A percentile compares a stretch with the other conserved stretches of the same genome.
phyloP scores from a whole-genome alignment of 225 moss, liverwort and hornwort genomes.

The Antitrichia curtipendula region DNA sequence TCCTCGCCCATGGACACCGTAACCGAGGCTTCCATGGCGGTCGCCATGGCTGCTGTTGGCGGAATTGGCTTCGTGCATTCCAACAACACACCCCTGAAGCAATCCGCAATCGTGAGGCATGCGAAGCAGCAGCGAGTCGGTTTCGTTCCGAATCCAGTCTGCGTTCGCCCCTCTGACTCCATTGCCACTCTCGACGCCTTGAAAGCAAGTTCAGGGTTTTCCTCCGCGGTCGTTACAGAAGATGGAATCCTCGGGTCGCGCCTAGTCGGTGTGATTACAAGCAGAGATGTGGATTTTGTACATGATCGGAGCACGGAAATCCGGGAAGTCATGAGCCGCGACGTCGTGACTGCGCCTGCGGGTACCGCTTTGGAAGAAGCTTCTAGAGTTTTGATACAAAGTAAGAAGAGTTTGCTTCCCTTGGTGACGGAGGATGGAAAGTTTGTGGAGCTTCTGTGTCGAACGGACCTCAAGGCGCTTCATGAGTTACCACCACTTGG shows the following conservation, averaged over 20 bases:
- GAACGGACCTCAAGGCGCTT: not conserved
- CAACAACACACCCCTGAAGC: not conserved
- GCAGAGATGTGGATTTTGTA: not conserved
- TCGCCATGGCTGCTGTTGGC: not conserved
- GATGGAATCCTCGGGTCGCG: not conserved
- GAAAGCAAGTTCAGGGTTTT: not conserved
- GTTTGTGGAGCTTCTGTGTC: not conserved
- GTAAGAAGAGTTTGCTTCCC: not conserved
- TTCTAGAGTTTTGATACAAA: not conserved
- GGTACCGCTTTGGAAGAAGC: not conserved
- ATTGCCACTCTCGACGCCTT: not conserved
- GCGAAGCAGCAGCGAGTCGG: not conserved
- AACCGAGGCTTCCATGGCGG: not conserved
- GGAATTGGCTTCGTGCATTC: not conserved
- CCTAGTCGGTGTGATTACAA: not conserved
- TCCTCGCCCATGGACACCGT: not conserved
- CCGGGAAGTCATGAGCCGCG: not conserved
- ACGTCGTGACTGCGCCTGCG: not conserved
- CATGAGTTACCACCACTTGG: not conserved
- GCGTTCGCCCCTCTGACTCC: not conserved
- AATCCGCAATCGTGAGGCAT: not conserved
- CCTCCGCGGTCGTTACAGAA: not conserved
- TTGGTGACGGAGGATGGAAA: not conserved
- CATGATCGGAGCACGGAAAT: not conserved
- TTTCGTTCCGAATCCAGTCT: not conserved